A percentile compares a stretch with the other conserved stretches of the same genome.
phyloP scores from a whole-genome alignment of 169 alveolate species.

The Plasmodium cynomolgi region DNA sequence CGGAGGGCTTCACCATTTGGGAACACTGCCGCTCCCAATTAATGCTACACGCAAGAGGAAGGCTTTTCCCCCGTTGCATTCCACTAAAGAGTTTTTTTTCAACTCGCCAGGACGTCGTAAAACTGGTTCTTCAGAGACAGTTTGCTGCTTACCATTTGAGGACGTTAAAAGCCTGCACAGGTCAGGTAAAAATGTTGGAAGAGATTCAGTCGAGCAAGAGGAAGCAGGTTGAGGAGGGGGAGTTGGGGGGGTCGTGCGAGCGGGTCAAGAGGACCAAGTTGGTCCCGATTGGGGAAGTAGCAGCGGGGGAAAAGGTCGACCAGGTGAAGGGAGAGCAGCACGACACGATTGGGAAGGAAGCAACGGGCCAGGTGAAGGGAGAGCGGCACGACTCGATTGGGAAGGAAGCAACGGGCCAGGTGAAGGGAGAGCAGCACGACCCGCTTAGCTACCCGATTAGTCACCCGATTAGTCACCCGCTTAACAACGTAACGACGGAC shows the following conservation, averaged over 20 bases:
- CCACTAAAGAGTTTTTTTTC: background rate
- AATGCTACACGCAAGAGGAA: background rate
- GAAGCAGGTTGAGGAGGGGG: background rate
- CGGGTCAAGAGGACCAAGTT: conserved; percentile 8
- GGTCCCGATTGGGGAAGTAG: background rate
- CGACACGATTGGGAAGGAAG: background rate
- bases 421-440: background rate
- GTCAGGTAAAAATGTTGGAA: conserved; percentile 13
- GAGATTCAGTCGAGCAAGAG: background rate
- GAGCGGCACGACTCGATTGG: background rate
- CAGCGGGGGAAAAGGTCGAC: background rate
- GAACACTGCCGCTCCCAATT: background rate
- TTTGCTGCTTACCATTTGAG: background rate
- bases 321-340: background rate
- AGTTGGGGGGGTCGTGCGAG: background rate
- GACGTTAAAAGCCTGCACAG: background rate
- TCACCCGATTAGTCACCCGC: no score
- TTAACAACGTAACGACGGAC: no score
- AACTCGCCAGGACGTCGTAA: background rate
- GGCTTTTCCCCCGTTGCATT: background rate
- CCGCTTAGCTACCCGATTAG: no score
- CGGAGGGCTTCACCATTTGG: background rate
- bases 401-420: background rate
- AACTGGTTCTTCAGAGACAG: background rate
- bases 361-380: background rate